phyloP scores from a whole-genome alignment of 805 yeast genomes.

The Ogataea ganodermae region DNA sequence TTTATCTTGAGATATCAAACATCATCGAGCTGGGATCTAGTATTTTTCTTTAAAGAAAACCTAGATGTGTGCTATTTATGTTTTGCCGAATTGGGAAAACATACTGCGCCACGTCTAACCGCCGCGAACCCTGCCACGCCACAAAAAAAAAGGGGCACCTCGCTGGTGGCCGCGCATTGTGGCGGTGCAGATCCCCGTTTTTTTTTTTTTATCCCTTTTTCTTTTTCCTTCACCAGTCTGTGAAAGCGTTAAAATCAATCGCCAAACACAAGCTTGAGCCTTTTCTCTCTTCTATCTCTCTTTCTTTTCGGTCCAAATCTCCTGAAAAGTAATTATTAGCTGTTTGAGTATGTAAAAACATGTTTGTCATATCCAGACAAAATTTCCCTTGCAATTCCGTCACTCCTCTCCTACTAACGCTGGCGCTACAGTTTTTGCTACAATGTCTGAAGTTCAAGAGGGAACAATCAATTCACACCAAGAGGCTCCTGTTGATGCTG shows the following conservation, averaged over 20 bases:
- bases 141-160: no score
- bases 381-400: neutral
- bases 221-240: neutral
- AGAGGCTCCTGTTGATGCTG: neutral
- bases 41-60: neutral
- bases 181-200: neutral
- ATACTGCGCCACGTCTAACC: slow-evolving; percentile 1
- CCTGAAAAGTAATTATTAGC: slow-evolving; percentile 2
- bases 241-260: slow-evolving; percentile 2
- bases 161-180: no score
- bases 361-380: no score
- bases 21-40: neutral
- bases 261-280: neutral
- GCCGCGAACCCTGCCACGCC: slow-evolving; percentile 4
- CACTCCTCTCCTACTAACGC: slow-evolving; percentile 2
- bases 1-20: no score
- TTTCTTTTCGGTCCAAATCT: neutral
- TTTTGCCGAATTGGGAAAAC: slow-evolving; percentile 21
- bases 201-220: neutral
- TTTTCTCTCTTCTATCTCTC: neutral
- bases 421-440: slow-evolving; percentile 10
- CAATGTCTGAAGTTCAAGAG: slow-evolving; percentile 14
- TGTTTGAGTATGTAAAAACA: neutral
- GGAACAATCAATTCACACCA: slow-evolving; percentile 6
- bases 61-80: slow-evolving; percentile 16